These are phyloP conservation scores for Ogataea paradorogensis DNA, from an alignment of 805 yeast species.

Conservation along the genomic window DNA sequence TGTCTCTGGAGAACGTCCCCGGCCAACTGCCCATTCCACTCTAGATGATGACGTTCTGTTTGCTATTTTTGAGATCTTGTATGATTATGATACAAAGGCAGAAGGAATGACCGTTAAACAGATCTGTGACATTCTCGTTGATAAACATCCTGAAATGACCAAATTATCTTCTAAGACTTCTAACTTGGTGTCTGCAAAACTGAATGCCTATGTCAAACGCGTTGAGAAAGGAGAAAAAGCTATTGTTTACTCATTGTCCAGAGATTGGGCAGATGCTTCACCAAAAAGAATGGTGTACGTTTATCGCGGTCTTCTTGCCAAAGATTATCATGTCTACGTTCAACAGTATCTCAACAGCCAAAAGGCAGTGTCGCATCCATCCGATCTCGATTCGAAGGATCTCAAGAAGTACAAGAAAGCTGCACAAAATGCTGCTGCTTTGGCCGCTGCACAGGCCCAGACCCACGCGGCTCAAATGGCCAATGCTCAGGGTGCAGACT, in stretches of 20 bases:
- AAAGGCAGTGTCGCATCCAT: constrained; percentile 26
- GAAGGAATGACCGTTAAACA: constrained; percentile 90
- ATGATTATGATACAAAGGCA: constrained; percentile 64
- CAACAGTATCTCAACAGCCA: constrained; percentile 58
- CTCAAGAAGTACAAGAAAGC: constrained; percentile 18
- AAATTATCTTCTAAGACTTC: constrained; percentile 77
- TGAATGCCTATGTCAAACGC: constrained; percentile 81
- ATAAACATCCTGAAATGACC: constrained; percentile 81
- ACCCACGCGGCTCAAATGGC: constrained; percentile 16
- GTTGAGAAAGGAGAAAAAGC: constrained; percentile 80
- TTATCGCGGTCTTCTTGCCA: constrained; percentile 72
- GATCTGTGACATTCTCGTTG: constrained; percentile 71
- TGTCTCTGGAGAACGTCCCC: constrained; percentile 72
- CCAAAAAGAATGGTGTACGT: constrained; percentile 89
- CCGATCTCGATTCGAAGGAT: constrained; percentile 17
- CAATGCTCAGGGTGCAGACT: constrained; percentile 12
- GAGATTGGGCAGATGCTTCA: constrained; percentile 90
- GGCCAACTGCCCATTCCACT: constrained; percentile 63
- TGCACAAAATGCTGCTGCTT: constrained; percentile 14
- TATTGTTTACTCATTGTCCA: constrained; percentile 67
- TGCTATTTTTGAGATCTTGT: constrained; percentile 71
- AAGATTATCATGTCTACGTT: constrained; percentile 74
- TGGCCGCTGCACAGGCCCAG: constrained; percentile 17
- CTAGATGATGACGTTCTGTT: constrained; percentile 73
- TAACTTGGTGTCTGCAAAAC: constrained; percentile 75